phyloP scores from a whole-genome alignment of 768 basidiomycete genomes.

The Cystofilobasidium ferigula region DNA sequence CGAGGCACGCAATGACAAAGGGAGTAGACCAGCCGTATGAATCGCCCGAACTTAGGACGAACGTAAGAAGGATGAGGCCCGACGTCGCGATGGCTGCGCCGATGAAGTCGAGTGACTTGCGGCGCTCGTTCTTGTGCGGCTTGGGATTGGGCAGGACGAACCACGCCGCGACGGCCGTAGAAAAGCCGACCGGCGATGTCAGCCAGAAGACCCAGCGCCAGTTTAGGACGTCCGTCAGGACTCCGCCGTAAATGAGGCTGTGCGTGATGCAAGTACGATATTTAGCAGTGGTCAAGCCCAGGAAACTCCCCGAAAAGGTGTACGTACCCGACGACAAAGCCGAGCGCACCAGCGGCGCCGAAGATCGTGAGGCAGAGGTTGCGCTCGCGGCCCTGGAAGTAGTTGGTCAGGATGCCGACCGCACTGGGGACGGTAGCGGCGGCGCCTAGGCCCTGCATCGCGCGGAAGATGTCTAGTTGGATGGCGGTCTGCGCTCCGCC shows the following conservation, averaged over 20 bases:
- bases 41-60: conserved; percentile 21
- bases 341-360: conserved; percentile 25
- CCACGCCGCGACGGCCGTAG: conserved; percentile 12
- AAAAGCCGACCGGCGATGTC: conserved; percentile 1
- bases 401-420: conserved; percentile 25
- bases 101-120: conserved; percentile 26
- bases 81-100: conserved; percentile 26
- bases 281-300: not conserved
- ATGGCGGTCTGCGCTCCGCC: conserved; percentile 12
- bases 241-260: conserved; percentile 20
- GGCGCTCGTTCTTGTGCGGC: not conserved
- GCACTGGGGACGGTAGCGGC: conserved; percentile 24
- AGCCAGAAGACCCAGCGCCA: conserved; percentile 24
- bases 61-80: conserved; percentile 25
- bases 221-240: conserved; percentile 10
- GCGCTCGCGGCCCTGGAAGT: conserved; percentile 23
- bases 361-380: conserved; percentile 22
- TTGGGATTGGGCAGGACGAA: conserved; percentile 18
- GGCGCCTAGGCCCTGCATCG: conserved; percentile 27
- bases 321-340: conserved; percentile 15
- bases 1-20: conserved; percentile 24
- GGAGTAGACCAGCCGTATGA: conserved; percentile 24
- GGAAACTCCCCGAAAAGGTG: no score
- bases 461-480: conserved; percentile 5
- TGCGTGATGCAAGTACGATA: no score